These are phyloP conservation scores for Bolboschoenoplectus hybrid DNA, from an alignment of 202 grass and related monocot genomes.

Conservation along the genomic window DNA sequence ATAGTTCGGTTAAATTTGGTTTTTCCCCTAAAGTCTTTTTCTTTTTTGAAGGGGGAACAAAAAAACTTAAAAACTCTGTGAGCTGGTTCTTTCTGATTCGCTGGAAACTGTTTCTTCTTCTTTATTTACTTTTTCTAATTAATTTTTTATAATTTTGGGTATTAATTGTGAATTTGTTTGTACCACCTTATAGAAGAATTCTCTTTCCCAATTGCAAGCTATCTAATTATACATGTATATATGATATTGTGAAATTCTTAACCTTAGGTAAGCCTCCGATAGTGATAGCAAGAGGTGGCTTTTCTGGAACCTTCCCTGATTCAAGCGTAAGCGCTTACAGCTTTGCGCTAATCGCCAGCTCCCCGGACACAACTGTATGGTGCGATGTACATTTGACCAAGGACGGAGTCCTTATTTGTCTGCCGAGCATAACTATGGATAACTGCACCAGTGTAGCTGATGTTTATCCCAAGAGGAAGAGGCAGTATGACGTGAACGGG, in stretches of 20 bases:
- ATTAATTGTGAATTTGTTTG: background rate
- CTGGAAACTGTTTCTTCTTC: background rate
- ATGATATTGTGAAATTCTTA: constrained; percentile 25
- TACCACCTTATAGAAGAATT: background rate
- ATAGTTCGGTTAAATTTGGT: constrained; percentile 14
- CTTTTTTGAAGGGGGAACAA: no score
- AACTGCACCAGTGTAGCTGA: constrained; percentile 52
- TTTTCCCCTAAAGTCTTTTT: background rate
- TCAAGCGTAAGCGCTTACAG: constrained; percentile 43
- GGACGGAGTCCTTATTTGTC: constrained; percentile 65
- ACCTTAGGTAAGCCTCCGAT: constrained; percentile 57
- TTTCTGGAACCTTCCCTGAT: constrained; percentile 88
- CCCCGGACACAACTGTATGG: constrained; percentile 48
- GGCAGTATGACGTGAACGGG: constrained; percentile 50
- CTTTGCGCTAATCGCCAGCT: constrained; percentile 26
- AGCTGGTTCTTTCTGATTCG: background rate
- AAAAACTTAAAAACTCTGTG: no score
- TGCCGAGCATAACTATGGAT: constrained; percentile 55
- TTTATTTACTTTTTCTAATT: background rate
- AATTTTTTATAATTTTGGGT: constrained; percentile 11
- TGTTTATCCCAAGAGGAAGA: constrained; percentile 2
- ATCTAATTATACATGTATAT: background rate
- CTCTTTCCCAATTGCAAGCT: constrained; percentile 22
- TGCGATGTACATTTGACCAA: constrained; percentile 73
- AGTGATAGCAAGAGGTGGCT: constrained; percentile 76